Evolutionary conservation across 441 rosid species (phyloP), one percentile per base, ranked within the genome.

Genomic region (Arabidopsis hybrid): DNA sequence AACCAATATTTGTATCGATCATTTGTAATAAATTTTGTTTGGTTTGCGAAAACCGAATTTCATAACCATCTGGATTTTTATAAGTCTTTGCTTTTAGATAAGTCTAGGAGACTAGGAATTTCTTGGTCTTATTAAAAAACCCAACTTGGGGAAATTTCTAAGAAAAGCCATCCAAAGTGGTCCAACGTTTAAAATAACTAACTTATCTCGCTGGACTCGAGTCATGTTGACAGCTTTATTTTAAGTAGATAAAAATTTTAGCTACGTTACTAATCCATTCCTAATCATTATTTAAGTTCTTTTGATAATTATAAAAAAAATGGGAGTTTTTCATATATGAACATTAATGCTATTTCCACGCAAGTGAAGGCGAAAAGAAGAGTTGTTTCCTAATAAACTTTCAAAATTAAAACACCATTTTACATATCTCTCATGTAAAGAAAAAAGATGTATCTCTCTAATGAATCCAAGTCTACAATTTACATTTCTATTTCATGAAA

Each of bases 401-500:
- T 59, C 14, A 65, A 47, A 45, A 40, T n/a, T 52, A 56, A 1
- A 67, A 49, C 47, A 66, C 21, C 67, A 47, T 9, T 65, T 50
- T 73, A 73, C 72, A 73, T 29, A 47, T 65, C 43, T 65, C 43
- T 58, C 66, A 47, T 73, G 51, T 59, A 65, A 57, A 46, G 34
- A 16, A 65, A 55, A 72, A 43, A 26, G 13, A 58, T 13, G n/a
- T 59, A 58, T 29, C 43, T 26, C 72, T 49, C 53, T 49, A 74
- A 49, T 12, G 18, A 74, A 74, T 49, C 47, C 66, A 21, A 65
- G 1, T 50, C 68, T 51, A 74, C 67, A 42, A 74, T 67, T 18
- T 74, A 74, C 73, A 74, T 67, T 63, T 66, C 78, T 74, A 59
- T 59, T 49, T 49, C n/a, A 38, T 2, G 12, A 34, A 52, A 38